These are phyloP conservation scores for Solanum etuberosum DNA, from an alignment of 257 asterid genomes.

Conservation along the genomic window DNA sequence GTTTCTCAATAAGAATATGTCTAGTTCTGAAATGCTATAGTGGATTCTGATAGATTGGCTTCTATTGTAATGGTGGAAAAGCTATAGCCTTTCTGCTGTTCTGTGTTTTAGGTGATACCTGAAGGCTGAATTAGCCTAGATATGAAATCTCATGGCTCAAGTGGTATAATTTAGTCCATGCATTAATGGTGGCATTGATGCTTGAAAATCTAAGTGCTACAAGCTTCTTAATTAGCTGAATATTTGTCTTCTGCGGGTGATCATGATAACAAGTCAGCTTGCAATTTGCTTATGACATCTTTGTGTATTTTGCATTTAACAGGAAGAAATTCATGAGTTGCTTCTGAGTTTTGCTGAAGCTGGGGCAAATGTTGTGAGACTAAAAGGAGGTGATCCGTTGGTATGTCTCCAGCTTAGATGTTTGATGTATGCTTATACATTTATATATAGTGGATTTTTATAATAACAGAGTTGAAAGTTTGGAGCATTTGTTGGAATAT, in stretches of 20 bases:
- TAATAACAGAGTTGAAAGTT: not conserved
- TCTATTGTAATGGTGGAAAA: not conserved
- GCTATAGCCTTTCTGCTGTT: not conserved
- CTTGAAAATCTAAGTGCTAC: not conserved
- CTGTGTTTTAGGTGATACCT: not conserved
- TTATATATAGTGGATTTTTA: not conserved
- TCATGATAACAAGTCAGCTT: not conserved
- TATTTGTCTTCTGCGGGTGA: not conserved
- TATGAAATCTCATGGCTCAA: not conserved
- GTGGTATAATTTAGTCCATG: not conserved
- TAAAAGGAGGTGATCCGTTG: slow-evolving; percentile 97
- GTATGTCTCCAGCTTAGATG: slow-evolving; percentile 23
- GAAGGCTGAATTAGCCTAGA: not conserved
- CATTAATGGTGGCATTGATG: not conserved
- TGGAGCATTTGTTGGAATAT: slow-evolving; percentile 5
- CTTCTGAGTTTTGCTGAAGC: slow-evolving; percentile 94
- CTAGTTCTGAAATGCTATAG: not conserved
- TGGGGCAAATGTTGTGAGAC: slow-evolving; percentile 95
- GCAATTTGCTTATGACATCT: not conserved
- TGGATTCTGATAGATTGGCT: not conserved
- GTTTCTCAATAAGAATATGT: not conserved
- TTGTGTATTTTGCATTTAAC: slow-evolving; percentile 4
- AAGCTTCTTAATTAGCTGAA: not conserved
- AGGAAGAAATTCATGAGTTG: slow-evolving; percentile 95
- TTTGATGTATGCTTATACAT: not conserved